Conservation (phyloP, 164 flowering plant genomes). For the Echeveria elegans region DNA sequence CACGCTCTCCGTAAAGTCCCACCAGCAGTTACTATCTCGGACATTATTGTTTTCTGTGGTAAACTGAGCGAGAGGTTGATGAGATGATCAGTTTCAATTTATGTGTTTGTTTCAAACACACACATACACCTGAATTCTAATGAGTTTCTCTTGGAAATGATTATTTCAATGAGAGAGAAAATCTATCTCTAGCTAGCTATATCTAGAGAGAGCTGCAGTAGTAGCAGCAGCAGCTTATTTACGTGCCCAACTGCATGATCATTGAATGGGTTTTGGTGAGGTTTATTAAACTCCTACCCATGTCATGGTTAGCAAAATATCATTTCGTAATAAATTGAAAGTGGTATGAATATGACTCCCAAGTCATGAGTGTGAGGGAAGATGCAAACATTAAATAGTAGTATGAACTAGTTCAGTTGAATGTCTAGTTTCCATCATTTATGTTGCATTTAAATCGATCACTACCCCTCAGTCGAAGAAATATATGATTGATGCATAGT, state of each 20-base stretch:
- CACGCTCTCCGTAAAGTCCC: not conserved
- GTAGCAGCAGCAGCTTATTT: not conserved
- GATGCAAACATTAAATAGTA: not conserved
- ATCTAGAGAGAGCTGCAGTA: constrained; percentile 9
- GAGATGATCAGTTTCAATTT: not conserved
- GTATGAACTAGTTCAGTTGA: not conserved
- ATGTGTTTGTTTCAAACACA: not conserved
- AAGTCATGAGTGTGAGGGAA: not conserved
- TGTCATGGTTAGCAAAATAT: not conserved
- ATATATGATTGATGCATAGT: no score
- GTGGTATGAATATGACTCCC: not conserved
- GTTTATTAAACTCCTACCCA: not conserved
- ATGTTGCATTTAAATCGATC: not conserved
- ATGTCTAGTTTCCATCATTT: not conserved
- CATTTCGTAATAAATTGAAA: not conserved
- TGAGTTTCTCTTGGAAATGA: not conserved
- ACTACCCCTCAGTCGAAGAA: no score
- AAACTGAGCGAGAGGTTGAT: not conserved
- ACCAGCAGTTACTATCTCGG: constrained; percentile 1
- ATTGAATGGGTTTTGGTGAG: not conserved
- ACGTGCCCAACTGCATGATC: constrained; percentile 6
- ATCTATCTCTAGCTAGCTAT: not conserved
- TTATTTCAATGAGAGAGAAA: no score
- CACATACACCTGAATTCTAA: not conserved
- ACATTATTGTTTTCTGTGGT: not conserved